Evolutionary conservation across 176 grass and related monocot genomes (phyloP).

Genomic region (Ananas comosus): DNA sequence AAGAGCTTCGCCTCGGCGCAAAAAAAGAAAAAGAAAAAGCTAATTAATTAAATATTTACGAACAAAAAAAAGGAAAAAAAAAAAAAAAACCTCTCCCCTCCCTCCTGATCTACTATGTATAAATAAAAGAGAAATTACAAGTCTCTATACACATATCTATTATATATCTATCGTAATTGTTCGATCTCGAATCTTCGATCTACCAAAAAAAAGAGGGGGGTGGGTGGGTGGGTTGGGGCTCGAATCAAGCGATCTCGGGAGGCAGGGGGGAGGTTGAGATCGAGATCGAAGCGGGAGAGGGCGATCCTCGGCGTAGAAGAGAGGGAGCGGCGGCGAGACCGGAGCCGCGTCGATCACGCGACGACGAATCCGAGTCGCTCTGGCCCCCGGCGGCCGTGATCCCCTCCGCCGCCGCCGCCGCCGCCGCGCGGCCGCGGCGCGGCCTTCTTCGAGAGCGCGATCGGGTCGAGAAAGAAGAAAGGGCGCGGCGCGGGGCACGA

Average conservation of each 20-base stretch:
- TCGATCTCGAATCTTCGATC: neutral
- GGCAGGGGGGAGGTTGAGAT: slow-evolving; percentile 15
- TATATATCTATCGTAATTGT: neutral
- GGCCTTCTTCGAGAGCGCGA: neutral
- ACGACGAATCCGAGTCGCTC: slow-evolving; percentile 13
- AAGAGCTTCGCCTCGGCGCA: too few species aligned
- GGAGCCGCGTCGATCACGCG: neutral
- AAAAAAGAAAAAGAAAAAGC: too few species aligned
- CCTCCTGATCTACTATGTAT: too few species aligned
- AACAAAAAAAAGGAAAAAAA: too few species aligned
- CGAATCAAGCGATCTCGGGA: slow-evolving; percentile 5
- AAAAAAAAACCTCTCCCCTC: too few species aligned
- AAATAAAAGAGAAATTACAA: too few species aligned
- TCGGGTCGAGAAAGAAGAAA: slow-evolving; percentile 1
- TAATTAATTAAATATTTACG: too few species aligned
- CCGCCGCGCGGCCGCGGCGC: neutral
- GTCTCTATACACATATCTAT: too few species aligned
- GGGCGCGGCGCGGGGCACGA: too few species aligned
- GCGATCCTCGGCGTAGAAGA: neutral
- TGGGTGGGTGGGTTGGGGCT: too few species aligned
- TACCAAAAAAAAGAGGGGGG: too few species aligned
- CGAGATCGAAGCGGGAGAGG: neutral
- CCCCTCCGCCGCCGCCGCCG: neutral
- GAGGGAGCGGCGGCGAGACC: too few species aligned
- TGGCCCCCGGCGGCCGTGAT: neutral